Base-by-base conservation (phyloP, 371 early-diverging fungal species). In the Syncephalastrum monosporum region DNA sequence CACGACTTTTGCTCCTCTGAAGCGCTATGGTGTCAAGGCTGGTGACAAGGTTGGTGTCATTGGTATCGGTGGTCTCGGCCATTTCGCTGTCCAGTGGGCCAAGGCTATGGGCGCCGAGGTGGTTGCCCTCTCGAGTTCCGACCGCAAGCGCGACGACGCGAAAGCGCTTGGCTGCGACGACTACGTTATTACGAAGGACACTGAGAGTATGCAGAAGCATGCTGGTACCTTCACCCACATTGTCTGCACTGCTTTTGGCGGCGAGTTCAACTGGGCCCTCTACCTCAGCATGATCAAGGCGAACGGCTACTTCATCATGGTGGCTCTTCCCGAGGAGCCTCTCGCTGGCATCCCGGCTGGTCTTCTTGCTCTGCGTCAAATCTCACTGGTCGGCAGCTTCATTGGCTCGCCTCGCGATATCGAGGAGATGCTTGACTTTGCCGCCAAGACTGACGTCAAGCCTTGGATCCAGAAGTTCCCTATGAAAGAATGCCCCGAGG, bases 391-490 rank as follows among this genome's bases (percentile, higher is more conserved):
- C 0, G 92, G 91, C 0, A 89, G 90, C 16, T 48, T 84, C 53
- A 89, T 91, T 65, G 92, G 91, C 42, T 77, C 82, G 12, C 75
- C 68, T 25, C 44, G 64, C 1, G 66, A 65, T 4, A 72, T 89
- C 25, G 64, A 75, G 45, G 85, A 85, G 50, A 89, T 87, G 79
- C 73, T 94, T 13, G 75, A 82, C 23, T 87, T 91, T 71, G 89
- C 91, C 2, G 81, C 79, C 53, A 65, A 84, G 60, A 75, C 82
- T 45, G 63, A 77, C 47, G 82, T 91, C 51, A 63, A 72, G 46
- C 88, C 90, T 14, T 82, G 82, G 76, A 76, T 90, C 56, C 80
- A 90, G 68, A 74, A 72, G 62, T 69, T 79, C 55, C 72, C 83
- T 21, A 85, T 90, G 77, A 65, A 59, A 42, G 63, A 86, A n/a